phyloP scores from a whole-genome alignment of 208 protist genomes.

The Trypanosoma caninum region DNA sequence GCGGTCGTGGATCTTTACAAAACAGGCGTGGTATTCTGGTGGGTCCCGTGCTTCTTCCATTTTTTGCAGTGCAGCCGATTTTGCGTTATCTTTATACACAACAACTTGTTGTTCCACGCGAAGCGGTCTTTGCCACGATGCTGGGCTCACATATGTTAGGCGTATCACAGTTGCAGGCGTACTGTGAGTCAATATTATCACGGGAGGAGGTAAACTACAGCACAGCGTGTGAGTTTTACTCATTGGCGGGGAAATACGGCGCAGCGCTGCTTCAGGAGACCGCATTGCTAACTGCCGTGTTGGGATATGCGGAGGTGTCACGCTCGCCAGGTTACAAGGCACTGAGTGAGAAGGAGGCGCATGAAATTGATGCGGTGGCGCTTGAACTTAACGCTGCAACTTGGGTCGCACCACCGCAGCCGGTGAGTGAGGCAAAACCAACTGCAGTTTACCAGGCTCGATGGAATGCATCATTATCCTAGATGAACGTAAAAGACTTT shows the following conservation, averaged over 20 bases:
- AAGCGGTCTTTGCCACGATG: slow-evolving; percentile 59
- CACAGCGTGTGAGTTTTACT: slow-evolving; percentile 70
- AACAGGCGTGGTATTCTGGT: slow-evolving; percentile 65
- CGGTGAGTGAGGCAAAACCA: slow-evolving; percentile 45
- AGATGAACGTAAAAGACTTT: background rate
- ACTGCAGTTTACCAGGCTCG: slow-evolving; percentile 41
- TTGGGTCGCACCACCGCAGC: slow-evolving; percentile 60
- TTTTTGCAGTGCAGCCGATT: slow-evolving; percentile 50
- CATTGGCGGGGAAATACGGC: slow-evolving; percentile 57
- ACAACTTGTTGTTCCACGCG: slow-evolving; percentile 39
- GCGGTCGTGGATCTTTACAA: slow-evolving; percentile 13
- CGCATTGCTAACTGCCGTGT: slow-evolving; percentile 63
- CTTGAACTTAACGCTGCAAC: slow-evolving; percentile 50
- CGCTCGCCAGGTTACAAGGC: slow-evolving; percentile 37
- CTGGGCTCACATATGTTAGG: slow-evolving; percentile 60
- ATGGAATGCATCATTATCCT: slow-evolving; percentile 38
- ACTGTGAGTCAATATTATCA: slow-evolving; percentile 71
- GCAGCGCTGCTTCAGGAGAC: slow-evolving; percentile 76
- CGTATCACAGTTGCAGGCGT: slow-evolving; percentile 54
- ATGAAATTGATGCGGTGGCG: slow-evolving; percentile 60
- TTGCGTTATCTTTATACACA: slow-evolving; percentile 77
- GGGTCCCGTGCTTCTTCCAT: slow-evolving; percentile 66
- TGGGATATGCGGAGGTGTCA: slow-evolving; percentile 57
- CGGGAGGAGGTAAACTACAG: slow-evolving; percentile 82
- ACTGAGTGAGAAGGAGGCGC: slow-evolving; percentile 44